Evolutionary conservation across 768 basidiomycete genomes (phyloP).

Genomic region (Tylopilus plumbeoviolaceoides): DNA sequence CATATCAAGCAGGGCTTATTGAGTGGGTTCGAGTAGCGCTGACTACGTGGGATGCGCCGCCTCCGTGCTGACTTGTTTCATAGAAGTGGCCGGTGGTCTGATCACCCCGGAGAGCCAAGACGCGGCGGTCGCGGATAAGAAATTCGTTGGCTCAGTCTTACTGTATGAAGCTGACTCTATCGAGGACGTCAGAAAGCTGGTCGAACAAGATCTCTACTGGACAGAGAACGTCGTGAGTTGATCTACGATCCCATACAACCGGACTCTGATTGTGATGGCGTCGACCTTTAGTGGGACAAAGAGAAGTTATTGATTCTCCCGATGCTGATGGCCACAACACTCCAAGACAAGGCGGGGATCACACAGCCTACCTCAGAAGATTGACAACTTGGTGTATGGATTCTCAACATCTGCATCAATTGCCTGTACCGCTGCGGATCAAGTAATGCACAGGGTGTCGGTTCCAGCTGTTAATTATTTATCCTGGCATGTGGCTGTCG

Average conservation of each 20-base stretch:
- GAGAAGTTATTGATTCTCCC: conserved; percentile 50
- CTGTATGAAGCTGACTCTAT: conserved; percentile 52
- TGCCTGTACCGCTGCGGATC: conserved; percentile 1
- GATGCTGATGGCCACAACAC: conserved; percentile 36
- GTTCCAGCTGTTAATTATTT: background rate
- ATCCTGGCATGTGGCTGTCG: background rate
- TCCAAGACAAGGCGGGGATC: conserved; percentile 23
- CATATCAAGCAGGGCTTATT: conserved; percentile 42
- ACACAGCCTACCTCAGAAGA: conserved; percentile 23
- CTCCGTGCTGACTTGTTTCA: conserved; percentile 4
- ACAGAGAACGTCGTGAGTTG: conserved; percentile 38
- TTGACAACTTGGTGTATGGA: conserved; percentile 4
- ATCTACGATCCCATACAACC: background rate
- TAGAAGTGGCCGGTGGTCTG: conserved; percentile 54
- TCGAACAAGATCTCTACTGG: conserved; percentile 44
- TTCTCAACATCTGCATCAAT: background rate
- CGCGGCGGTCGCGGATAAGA: conserved; percentile 43
- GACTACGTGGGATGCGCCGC: conserved; percentile 7
- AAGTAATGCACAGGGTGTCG: background rate
- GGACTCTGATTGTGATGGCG: background rate
- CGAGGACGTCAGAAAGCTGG: conserved; percentile 39
- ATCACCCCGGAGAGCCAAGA: conserved; percentile 55
- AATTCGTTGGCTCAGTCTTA: conserved; percentile 58
- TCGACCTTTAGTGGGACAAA: conserved; percentile 48
- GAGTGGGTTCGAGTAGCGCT: conserved; percentile 36